Percentiles rank a stretch among this genome's conserved stretches.
These are phyloP conservation scores for Coemansia sp. DNA, from an alignment of 192 early-diverging fungal genomes.

Conservation along the genomic window DNA sequence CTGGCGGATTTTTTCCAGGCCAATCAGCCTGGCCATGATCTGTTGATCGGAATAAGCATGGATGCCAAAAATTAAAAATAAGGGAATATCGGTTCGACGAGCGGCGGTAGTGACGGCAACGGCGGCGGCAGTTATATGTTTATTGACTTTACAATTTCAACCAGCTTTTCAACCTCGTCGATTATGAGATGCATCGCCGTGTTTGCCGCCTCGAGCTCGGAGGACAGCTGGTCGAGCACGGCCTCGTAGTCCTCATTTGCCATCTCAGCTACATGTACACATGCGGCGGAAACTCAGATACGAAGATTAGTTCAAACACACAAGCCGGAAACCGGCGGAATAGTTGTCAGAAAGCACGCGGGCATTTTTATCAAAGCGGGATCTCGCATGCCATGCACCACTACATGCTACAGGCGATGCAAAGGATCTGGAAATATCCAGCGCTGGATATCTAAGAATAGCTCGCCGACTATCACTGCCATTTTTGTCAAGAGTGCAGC, in stretches of 20 bases:
- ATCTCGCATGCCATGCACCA: neutral
- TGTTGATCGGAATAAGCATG: neutral
- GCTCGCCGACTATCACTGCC: neutral
- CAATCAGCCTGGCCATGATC: neutral
- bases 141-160: conserved; percentile 43
- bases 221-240: conserved; percentile 30
- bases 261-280: conserved; percentile 11
- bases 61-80: too few species aligned
- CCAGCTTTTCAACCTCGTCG: conserved; percentile 40
- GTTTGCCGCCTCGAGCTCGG: conserved; percentile 36
- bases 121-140: neutral
- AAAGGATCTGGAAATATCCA: neutral
- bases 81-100: too few species aligned
- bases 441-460: neutral
- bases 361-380: too few species aligned
- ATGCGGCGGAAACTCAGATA: neutral
- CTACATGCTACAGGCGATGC: too few species aligned
- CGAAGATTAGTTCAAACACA: neutral
- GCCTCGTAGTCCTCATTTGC: conserved; percentile 21
- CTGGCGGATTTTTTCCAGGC: neutral
- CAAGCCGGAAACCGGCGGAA: neutral
- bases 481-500: too few species aligned
- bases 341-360: neutral
- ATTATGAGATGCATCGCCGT: conserved; percentile 26
- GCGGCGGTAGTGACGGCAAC: neutral